Percentiles rank a stretch among this genome's conserved stretches.
Conservation (phyloP, 441 rosid species). For the Erodium trifolium region DNA sequence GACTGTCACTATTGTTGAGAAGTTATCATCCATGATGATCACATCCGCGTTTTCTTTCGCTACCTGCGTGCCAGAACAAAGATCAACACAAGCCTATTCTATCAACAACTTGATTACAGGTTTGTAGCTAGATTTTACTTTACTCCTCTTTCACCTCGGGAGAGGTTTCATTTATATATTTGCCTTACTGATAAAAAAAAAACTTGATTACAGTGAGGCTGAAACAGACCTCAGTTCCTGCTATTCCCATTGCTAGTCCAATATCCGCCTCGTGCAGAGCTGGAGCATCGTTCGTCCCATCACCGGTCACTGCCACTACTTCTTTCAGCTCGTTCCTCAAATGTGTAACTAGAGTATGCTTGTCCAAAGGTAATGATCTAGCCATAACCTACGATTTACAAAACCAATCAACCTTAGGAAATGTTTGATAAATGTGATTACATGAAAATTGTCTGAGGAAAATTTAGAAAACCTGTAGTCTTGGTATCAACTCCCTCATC, state of each 20-base stretch:
- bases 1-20: conserved; percentile 40
- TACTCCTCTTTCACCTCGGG: too few relatives aligned
- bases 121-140: too few relatives aligned
- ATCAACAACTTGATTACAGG: too few relatives aligned
- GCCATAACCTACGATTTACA: conserved; percentile 38
- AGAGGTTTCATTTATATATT: too few relatives aligned
- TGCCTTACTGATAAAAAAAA: too few relatives aligned
- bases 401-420: neutral
- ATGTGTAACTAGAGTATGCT: conserved; percentile 41
- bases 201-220: too few relatives aligned
- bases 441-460: neutral
- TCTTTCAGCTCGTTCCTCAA: conserved; percentile 37
- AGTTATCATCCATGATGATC: conserved; percentile 58
- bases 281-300: conserved; percentile 66
- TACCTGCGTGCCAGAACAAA: conserved; percentile 27
- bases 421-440: neutral
- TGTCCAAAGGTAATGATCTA: conserved; percentile 43
- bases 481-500: conserved; percentile 42
- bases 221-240: conserved; percentile 51
- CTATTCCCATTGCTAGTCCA: conserved; percentile 62
- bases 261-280: conserved; percentile 63
- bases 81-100: neutral
- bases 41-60: conserved; percentile 49
- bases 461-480: conserved; percentile 31
- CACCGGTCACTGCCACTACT: conserved; percentile 58